These are phyloP conservation scores for Aureobasidium lini DNA, from an alignment of 2,329 filamentous ascomycete genomes.

Conservation along the genomic window DNA sequence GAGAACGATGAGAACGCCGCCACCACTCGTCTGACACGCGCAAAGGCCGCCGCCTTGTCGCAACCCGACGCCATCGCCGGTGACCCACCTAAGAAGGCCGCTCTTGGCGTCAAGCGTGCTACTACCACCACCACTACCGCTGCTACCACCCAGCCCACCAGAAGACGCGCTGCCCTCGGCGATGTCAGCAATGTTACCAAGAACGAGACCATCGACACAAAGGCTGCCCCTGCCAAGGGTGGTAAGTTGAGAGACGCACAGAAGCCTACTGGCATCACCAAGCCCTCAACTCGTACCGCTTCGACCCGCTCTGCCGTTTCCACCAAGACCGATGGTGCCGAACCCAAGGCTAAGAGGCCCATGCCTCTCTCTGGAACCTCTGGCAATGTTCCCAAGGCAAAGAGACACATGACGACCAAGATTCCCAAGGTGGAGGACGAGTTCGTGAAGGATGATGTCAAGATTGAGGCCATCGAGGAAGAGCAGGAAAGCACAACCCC, in stretches of 20 bases:
- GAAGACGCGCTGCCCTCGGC: conserved; percentile 77
- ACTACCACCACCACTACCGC: conserved; percentile 30
- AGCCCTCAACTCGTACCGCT: conserved; percentile 50
- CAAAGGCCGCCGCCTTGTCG: conserved; percentile 69
- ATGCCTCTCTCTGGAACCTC: conserved; percentile 65
- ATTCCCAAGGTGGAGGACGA: conserved; percentile 52
- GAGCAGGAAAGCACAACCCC: conserved; percentile 24
- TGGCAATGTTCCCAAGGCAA: conserved; percentile 55
- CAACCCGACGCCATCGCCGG: conserved; percentile 45
- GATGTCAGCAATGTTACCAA: conserved; percentile 96
- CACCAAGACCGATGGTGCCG: conserved; percentile 45
- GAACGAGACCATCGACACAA: conserved; percentile 61
- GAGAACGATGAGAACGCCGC: conserved; percentile 85
- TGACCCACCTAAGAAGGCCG: conserved; percentile 48
- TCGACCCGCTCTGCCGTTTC: conserved; percentile 56
- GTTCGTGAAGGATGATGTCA: conserved; percentile 48
- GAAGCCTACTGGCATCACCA: conserved; percentile 75
- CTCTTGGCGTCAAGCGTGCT: conserved; percentile 37
- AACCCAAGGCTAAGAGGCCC: conserved; percentile 60
- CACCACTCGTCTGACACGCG: conserved; percentile 81
- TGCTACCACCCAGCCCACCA: conserved; percentile 41
- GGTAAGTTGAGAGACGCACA: conserved; percentile 47
- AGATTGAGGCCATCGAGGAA: conserved; percentile 33
- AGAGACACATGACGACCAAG: conserved; percentile 52
- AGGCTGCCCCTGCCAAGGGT: conserved; percentile 50